Percentiles rank a stretch among this genome's conserved stretches.
Evolutionary conservation across 805 yeast genomes (phyloP).

Genomic region (Lipomyces starkeyi): DNA sequence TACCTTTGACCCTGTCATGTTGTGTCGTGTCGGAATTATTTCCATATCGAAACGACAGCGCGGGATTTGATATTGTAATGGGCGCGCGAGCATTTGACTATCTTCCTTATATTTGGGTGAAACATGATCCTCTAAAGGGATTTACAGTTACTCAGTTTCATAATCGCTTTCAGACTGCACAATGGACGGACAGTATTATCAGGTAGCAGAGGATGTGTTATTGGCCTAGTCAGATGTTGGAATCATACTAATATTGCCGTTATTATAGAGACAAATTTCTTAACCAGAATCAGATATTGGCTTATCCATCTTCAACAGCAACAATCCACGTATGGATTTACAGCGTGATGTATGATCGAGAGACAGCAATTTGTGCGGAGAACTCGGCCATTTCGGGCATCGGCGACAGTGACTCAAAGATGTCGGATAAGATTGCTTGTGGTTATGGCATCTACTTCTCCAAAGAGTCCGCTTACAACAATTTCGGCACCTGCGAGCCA

Average conservation of each 20-base stretch:
- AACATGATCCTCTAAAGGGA: conserved; percentile 11
- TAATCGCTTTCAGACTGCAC: conserved; percentile 7
- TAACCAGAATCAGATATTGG: background rate
- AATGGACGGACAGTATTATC: background rate
- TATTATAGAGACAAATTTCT: background rate
- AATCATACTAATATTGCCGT: no score
- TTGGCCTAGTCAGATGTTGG: background rate
- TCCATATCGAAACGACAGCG: conserved; percentile 17
- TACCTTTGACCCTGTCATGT: conserved; percentile 10
- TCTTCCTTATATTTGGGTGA: conserved; percentile 20
- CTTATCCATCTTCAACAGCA: background rate
- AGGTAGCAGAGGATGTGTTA: conserved; percentile 7
- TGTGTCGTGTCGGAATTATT: conserved; percentile 21
- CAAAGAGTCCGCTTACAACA: conserved; percentile 18
- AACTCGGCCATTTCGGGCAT: conserved; percentile 15
- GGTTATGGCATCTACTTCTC: conserved; percentile 30
- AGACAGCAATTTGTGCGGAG: background rate
- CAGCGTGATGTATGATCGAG: conserved; percentile 11
- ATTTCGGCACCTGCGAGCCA: conserved; percentile 17
- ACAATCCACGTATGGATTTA: conserved; percentile 17
- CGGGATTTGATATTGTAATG: conserved; percentile 20
- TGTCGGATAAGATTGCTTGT: conserved; percentile 7
- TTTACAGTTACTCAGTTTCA: conserved; percentile 17
- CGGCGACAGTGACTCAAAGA: background rate
- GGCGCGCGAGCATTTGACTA: conserved; percentile 15